Evolutionary conservation across 768 basidiomycete genomes (phyloP).

Genomic region (Hericium erinaceus): DNA sequence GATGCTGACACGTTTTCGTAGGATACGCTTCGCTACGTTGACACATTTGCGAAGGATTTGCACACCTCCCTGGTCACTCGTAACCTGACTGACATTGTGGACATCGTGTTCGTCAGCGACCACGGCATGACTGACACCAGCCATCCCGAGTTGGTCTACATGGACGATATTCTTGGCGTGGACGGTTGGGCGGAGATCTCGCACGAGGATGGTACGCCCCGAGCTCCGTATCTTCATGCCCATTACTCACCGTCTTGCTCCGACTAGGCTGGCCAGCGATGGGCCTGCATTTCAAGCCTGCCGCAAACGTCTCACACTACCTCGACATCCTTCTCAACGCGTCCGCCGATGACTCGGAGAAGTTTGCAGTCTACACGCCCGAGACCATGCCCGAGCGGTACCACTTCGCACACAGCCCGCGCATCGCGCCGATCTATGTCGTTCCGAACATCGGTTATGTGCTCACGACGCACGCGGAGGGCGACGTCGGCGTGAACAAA

Average conservation of each 20-base stretch:
- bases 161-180: conserved; percentile 72
- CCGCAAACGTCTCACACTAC: conserved; percentile 48
- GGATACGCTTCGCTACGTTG: conserved; percentile 59
- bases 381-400: conserved; percentile 76
- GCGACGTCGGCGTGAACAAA: conserved; percentile 54
- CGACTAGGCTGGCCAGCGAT: conserved; percentile 74
- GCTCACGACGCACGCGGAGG: conserved; percentile 56
- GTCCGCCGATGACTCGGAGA: conserved; percentile 43
- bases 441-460: conserved; percentile 77
- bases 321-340: conserved; percentile 46
- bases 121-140: conserved; percentile 93
- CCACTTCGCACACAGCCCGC: conserved; percentile 61
- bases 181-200: conserved; percentile 52
- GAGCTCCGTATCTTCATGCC: not conserved
- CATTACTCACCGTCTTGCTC: not conserved
- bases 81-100: conserved; percentile 75
- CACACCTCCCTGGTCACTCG: conserved; percentile 54
- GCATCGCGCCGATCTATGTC: conserved; percentile 86
- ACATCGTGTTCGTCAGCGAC: conserved; percentile 84
- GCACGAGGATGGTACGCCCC: conserved; percentile 54
- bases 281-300: conserved; percentile 65
- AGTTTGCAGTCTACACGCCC: conserved; percentile 72
- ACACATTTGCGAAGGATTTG: conserved; percentile 64
- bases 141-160: conserved; percentile 60
- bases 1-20: conserved; percentile 19